Percentiles rank a stretch among this genome's conserved stretches.
These are phyloP conservation scores for Seiridium cupressi DNA, from an alignment of 2,329 filamentous ascomycete genomes.

Conservation along the genomic window DNA sequence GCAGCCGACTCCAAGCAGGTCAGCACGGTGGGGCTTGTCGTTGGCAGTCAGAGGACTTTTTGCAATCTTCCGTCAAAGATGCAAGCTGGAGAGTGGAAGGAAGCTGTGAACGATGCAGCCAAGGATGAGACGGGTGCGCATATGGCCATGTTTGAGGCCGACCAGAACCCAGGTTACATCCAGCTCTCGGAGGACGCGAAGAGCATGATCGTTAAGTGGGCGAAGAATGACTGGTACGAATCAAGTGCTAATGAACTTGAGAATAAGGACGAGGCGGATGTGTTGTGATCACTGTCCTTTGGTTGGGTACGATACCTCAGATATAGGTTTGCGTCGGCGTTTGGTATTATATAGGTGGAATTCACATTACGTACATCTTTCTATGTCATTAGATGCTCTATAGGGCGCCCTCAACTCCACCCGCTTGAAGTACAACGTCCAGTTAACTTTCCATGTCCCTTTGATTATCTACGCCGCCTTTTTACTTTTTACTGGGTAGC, in stretches of 20 bases:
- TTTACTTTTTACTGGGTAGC: slow-evolving; percentile 6
- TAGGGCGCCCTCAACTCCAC: too few relatives aligned
- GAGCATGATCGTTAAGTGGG: slow-evolving; percentile 64
- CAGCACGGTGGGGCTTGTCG: slow-evolving; percentile 54
- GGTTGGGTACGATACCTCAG: slow-evolving; percentile 6
- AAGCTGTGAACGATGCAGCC: slow-evolving; percentile 75
- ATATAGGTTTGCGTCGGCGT: not conserved
- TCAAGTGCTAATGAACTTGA: slow-evolving; percentile 36
- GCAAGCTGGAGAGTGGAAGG: slow-evolving; percentile 58
- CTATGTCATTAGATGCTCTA: too few relatives aligned
- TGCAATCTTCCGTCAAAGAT: slow-evolving; percentile 71
- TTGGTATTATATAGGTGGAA: slow-evolving; percentile 1
- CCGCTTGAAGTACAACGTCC: too few relatives aligned
- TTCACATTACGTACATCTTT: not conserved
- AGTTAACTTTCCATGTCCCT: too few relatives aligned
- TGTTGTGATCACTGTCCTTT: not conserved
- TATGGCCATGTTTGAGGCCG: slow-evolving; percentile 73
- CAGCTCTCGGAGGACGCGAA: slow-evolving; percentile 65
- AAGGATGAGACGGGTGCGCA: slow-evolving; percentile 80
- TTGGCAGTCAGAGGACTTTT: slow-evolving; percentile 78
- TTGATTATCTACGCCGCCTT: too few relatives aligned
- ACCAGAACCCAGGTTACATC: slow-evolving; percentile 71
- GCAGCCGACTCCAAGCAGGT: slow-evolving; percentile 56
- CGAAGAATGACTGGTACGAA: slow-evolving; percentile 65
- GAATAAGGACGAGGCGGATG: slow-evolving; percentile 7